Evolutionary conservation across 176 grass and related monocot genomes (phyloP).

Genomic region (Oryza glaberrima): DNA sequence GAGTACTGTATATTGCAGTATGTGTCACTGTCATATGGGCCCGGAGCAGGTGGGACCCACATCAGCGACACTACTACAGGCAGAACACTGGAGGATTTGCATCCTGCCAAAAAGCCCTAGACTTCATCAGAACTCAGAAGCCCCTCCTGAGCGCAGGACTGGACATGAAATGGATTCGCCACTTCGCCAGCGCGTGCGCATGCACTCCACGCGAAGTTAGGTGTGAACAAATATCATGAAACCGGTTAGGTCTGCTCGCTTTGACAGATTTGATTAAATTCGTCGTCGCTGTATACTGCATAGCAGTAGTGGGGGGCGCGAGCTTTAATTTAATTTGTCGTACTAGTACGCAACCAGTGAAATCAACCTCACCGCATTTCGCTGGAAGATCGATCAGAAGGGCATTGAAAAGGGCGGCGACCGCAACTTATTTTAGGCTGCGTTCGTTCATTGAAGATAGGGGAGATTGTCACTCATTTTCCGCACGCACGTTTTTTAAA

Average conservation of each 20-base stretch:
- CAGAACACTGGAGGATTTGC: too few species aligned
- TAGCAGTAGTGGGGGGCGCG: neutral
- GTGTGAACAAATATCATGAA: neutral
- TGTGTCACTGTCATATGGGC: too few species aligned
- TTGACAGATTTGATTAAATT: neutral
- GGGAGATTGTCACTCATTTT: too few species aligned
- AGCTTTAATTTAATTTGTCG: neutral
- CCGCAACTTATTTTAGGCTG: neutral
- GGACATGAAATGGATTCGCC: too few species aligned
- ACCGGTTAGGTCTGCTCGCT: neutral
- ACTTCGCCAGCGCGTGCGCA: too few species aligned
- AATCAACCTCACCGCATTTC: neutral
- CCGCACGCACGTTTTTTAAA: too few species aligned
- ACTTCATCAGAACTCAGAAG: too few species aligned
- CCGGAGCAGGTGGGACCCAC: too few species aligned
- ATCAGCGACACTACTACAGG: too few species aligned
- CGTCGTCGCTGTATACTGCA: neutral
- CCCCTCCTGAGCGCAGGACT: neutral
- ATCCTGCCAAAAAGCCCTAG: too few species aligned
- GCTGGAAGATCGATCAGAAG: neutral
- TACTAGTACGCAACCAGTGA: neutral
- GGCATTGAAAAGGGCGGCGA: neutral
- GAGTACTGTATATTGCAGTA: too few species aligned
- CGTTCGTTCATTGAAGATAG: too few species aligned
- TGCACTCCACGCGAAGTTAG: neutral